phyloP scores from a whole-genome alignment of 108 stramenopile genomes.

The Nitzschia putrida region DNA sequence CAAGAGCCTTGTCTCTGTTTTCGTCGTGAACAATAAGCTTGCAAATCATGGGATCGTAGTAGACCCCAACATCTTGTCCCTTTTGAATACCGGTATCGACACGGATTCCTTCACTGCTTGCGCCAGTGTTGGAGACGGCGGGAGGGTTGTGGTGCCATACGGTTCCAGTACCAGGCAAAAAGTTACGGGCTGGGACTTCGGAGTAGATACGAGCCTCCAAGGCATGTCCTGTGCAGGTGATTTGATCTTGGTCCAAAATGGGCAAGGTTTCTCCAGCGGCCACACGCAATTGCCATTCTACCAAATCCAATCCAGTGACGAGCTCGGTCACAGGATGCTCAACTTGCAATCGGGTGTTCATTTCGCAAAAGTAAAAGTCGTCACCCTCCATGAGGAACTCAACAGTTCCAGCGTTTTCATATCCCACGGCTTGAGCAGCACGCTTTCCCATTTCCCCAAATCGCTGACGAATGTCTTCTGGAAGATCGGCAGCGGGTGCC shows the following conservation, averaged over 20 bases:
- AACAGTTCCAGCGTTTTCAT: constrained; percentile 94
- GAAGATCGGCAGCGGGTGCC: constrained; percentile 75
- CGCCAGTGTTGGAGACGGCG: constrained; percentile 49
- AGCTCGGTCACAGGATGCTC: constrained; percentile 98
- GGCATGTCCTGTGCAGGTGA: constrained; percentile 61
- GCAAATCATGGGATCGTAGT: constrained; percentile 98
- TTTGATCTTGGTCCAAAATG: constrained; percentile 33
- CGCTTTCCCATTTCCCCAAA: constrained; percentile 89
- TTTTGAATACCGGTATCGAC: constrained; percentile 90
- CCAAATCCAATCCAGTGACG: constrained; percentile 88
- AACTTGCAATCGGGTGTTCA: constrained; percentile 92
- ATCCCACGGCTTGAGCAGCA: constrained; percentile 81
- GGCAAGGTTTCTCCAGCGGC: constrained; percentile 67
- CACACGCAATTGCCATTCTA: constrained; percentile 71
- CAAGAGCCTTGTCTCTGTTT: constrained; percentile 53
- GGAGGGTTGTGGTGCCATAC: constrained; percentile 53
- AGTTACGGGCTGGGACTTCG: constrained; percentile 91
- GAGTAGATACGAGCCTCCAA: constrained; percentile 95
- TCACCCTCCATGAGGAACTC: constrained; percentile 90
- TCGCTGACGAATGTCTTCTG: constrained; percentile 62
- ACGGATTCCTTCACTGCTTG: constrained; percentile 52
- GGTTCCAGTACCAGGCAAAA: constrained; percentile 89
- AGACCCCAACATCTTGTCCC: constrained; percentile 84
- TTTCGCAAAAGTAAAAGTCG: constrained; percentile 98
- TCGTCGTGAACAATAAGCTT: constrained; percentile 84